These are phyloP conservation scores for Barbarea vulgaris DNA, from an alignment of 345 rosid species.

Conservation along the genomic window DNA sequence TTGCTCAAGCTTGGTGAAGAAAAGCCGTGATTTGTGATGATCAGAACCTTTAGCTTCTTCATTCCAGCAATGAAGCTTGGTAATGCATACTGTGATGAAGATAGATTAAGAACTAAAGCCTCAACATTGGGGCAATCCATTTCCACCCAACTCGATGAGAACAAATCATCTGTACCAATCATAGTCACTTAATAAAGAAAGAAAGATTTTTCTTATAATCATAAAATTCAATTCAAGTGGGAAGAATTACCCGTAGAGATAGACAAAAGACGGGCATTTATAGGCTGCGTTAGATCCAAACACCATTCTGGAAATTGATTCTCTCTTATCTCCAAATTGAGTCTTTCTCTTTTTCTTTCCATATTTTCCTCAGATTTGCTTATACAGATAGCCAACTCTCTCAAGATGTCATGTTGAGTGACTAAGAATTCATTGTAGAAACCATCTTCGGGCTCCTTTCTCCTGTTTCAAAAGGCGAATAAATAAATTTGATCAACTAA, in stretches of 20 bases:
- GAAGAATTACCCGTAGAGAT: constrained; percentile 46
- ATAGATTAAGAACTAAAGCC: constrained; percentile 50
- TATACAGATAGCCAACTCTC: constrained; percentile 49
- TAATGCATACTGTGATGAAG: constrained; percentile 42
- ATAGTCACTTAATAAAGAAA: no score
- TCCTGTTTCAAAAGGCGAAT: constrained; percentile 27
- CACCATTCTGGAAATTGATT: constrained; percentile 53
- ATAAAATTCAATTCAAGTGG: no score
- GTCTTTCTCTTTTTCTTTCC: constrained; percentile 35
- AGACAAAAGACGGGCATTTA: constrained; percentile 46
- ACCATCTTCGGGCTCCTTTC: constrained; percentile 41
- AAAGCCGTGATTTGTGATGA: constrained; percentile 45
- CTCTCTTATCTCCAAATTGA: constrained; percentile 41
- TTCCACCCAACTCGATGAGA: constrained; percentile 47
- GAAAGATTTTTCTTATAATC: no score
- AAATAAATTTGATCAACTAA: constrained; percentile 7
- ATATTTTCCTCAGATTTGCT: constrained; percentile 6
- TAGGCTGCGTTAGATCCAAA: constrained; percentile 20
- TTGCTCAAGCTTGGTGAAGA: constrained; percentile 42
- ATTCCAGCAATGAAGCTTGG: constrained; percentile 53
- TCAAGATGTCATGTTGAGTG: constrained; percentile 59
- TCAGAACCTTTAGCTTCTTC: constrained; percentile 52
- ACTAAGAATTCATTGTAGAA: constrained; percentile 45
- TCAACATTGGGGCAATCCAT: constrained; percentile 50
- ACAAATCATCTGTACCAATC: no score